Conservation (phyloP, 2,329 filamentous ascomycete species). For the Bipolaris oryzae region DNA sequence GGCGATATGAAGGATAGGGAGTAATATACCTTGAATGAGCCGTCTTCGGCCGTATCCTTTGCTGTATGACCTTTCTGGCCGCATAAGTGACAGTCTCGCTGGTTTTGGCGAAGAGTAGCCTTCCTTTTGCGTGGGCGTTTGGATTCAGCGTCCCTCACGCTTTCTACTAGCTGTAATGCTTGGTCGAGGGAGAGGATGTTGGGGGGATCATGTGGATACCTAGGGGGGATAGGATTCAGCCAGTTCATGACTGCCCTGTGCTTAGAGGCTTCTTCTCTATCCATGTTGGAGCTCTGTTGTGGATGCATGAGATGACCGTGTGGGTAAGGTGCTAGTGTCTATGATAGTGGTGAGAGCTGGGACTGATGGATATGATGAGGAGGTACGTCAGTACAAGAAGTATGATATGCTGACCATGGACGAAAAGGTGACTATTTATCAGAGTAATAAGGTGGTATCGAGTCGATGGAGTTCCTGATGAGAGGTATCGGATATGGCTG, state of each 20-base stretch:
- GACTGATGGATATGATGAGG: background rate
- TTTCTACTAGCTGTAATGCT: background rate
- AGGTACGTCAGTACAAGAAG: background rate
- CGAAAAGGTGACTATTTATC: background rate
- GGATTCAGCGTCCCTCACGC: background rate
- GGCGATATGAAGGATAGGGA: background rate
- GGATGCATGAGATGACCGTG: background rate
- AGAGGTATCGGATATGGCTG: background rate
- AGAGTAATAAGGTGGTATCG: background rate
- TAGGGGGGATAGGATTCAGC: too few species aligned
- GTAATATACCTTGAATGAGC: background rate
- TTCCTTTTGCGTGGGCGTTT: background rate
- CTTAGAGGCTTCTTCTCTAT: background rate
- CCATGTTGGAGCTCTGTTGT: slow-evolving; percentile 6
- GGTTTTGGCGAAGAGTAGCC: too few species aligned
- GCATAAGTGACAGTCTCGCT: background rate
- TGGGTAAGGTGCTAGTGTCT: background rate
- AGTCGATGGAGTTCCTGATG: background rate
- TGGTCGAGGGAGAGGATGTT: background rate
- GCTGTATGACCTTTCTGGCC: background rate
- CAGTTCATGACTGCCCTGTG: background rate
- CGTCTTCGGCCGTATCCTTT: background rate
- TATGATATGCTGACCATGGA: background rate
- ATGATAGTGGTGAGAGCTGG: background rate
- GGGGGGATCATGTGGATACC: background rate